A percentile compares a stretch with the other conserved stretches of the same genome.
Evolutionary conservation across 345 rosid genomes (phyloP).

Genomic region (Psidium friedrichsthalianum): DNA sequence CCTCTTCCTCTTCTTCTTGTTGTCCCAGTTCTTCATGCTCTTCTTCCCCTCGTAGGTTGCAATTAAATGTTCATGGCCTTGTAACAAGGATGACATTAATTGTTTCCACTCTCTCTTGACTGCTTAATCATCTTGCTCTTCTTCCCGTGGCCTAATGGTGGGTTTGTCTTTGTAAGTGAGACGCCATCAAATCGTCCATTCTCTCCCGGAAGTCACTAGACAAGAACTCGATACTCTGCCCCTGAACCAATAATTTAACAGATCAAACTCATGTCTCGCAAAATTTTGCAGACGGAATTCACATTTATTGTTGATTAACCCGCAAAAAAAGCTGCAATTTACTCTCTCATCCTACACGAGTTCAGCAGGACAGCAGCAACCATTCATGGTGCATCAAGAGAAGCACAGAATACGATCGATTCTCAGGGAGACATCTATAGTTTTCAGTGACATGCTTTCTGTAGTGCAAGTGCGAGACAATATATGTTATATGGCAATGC

Average conservation of each 20-base stretch:
- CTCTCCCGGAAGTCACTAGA: conserved; percentile 53
- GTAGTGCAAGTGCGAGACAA: not conserved
- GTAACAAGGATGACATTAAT: conserved; percentile 4
- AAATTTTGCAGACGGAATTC: not conserved
- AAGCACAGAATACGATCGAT: not conserved
- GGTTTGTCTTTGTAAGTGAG: conserved; percentile 29
- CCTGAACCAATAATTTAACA: conserved; percentile 21
- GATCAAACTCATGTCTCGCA: not conserved
- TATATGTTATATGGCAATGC: not conserved
- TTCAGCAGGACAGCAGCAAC: not conserved
- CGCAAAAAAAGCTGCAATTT: not conserved
- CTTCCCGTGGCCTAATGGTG: conserved; percentile 8
- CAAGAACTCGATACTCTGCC: conserved; percentile 65
- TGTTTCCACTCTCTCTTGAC: not conserved
- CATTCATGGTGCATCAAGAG: not conserved
- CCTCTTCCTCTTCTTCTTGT: conserved; percentile 5
- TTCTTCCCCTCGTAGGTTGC: not conserved
- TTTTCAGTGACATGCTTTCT: not conserved
- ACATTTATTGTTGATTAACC: not conserved
- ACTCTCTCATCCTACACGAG: not conserved
- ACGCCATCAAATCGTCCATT: conserved; percentile 56
- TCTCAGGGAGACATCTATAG: not conserved
- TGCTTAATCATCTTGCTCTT: not conserved
- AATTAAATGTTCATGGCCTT: not conserved
- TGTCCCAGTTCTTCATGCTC: not conserved